Evolutionary conservation across 2,329 filamentous ascomycete genomes (phyloP), one percentile per base, ranked within the genome.

Genomic region (Clarireedia monteithiana): DNA sequence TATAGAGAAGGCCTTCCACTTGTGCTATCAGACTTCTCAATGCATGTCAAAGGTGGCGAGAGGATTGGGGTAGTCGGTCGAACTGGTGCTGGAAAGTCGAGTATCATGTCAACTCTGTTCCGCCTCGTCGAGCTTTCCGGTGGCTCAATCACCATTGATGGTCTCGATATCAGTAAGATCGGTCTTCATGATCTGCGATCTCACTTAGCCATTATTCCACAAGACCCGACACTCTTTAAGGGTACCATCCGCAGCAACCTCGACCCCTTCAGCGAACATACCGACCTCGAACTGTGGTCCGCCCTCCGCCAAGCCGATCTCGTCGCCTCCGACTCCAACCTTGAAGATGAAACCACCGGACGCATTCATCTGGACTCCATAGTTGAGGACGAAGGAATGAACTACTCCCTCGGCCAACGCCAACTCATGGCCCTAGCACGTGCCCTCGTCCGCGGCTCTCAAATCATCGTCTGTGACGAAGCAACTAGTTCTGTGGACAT

Each of bases 401-500:
- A 97, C 72, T 96, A 96, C 76, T 95, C 90, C 0, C 84, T 97
- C 9, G 92, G 92, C 6, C 92, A 97, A 73, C 84, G 94, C 3
- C 94, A 97, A 72, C 82, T 97, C 49, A 95, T 97, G 88, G 94
- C 94, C 1, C 79, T 99, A 1, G 91, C 91, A 0, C 85, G 94
- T 0, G 94, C 94, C 0, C 81, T 99, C 2, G 92, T 97, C 4
- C 85, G 92, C 39, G 84, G 86, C 45, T 88, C 86, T 0, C 89
- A 88, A 64, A 96, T 97, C 72, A 96, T 97, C 64, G 86, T 99
- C 50, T 96, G 92, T 71, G 94, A 99, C 74, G 94, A 99, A 72
- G 94, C 94, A 1, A 99, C 94, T 0, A 90, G 86, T 1, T 88
- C 83, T 0, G 91, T 97, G 6, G 92, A 97, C 71, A 94, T 96